These are phyloP conservation scores for Lophiotrema nucula DNA, from an alignment of 495 filamentous ascomycete species.

Conservation along the genomic window DNA sequence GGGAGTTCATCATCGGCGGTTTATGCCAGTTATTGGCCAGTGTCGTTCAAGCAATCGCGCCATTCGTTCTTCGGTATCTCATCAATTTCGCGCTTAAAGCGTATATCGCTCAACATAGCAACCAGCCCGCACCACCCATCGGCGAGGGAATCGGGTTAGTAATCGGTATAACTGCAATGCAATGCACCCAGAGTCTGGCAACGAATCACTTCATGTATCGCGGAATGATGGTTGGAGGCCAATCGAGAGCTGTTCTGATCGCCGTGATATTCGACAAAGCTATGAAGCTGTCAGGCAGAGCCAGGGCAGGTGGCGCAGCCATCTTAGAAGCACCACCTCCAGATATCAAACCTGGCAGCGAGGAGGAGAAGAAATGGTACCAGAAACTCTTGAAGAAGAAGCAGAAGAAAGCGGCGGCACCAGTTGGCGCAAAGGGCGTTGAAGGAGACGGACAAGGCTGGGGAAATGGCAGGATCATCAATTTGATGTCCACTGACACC, in stretches of 20 bases:
- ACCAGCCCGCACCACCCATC: constrained; percentile 34
- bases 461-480: constrained; percentile 86
- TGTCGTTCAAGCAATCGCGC: constrained; percentile 71
- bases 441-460: constrained; percentile 73
- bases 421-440: constrained; percentile 47
- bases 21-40: constrained; percentile 70
- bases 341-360: constrained; percentile 41
- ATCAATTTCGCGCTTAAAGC: constrained; percentile 58
- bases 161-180: constrained; percentile 43
- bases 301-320: constrained; percentile 44
- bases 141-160: constrained; percentile 44
- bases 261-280: constrained; percentile 51
- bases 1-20: constrained; percentile 82
- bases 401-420: constrained; percentile 37
- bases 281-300: constrained; percentile 45
- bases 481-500: constrained; percentile 90
- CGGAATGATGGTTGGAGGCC: constrained; percentile 45
- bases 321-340: constrained; percentile 33
- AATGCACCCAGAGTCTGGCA: constrained; percentile 41
- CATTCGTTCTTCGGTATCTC: constrained; percentile 47
- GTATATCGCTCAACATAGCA: constrained; percentile 52
- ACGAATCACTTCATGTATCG: constrained; percentile 48
- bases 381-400: constrained; percentile 47
- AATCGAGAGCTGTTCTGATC: constrained; percentile 44
- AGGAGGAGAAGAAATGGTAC: constrained; percentile 49